Evolutionary conservation across 805 yeast genomes (phyloP), one percentile per base, ranked within the genome.

Genomic region (Sugiyamaella boreocaroliniensis): DNA sequence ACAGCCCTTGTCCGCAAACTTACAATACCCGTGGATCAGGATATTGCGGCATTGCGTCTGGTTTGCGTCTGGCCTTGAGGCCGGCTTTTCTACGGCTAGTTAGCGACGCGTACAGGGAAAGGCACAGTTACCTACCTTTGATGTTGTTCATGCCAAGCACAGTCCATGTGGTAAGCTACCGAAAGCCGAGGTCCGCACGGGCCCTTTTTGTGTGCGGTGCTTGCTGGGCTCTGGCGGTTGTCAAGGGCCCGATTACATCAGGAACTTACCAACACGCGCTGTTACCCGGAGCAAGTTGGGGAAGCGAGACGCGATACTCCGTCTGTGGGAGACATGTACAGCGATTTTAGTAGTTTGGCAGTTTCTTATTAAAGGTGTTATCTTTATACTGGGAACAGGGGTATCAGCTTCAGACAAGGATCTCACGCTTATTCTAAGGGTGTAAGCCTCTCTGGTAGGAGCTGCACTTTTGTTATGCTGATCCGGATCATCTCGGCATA

Each of bases 1-100:
- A 65, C 96, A 89, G 10, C 96, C 96, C 62, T 87, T 88, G 59
- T 85, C 85, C 61, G 86, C 89, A 70, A 79, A 88, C 66, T 87
- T 87, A 73, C 97, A 89, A 62, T 78, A 87, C 2, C 96, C 97
- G 71, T 88, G 89, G 34, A 87, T 86, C 47, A 84, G 80, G 51
- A 88, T 82, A 62, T 89, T 89, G 66, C 89, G 78, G 70, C 96
- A 89, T 52, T 85, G 89, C 29, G 88, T 56, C 54, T 58, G 59
- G 42, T 49, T 56, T 14, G 54, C 48, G 29, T 46, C 55, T 9
- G 55, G 52, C 42, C 40, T 50, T 15, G 16, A n/a, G 41, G 48
- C 48, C 32, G 37, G 37, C 37, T 32, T 32, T 32, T 32, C 37
- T 32, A 32, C 37, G 37, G 37, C 37, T 32, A 11, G 37, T 32